A percentile compares a stretch with the other conserved stretches of the same genome.
Evolutionary conservation across 768 basidiomycete genomes (phyloP).

Genomic region (Tricholoma sp.): DNA sequence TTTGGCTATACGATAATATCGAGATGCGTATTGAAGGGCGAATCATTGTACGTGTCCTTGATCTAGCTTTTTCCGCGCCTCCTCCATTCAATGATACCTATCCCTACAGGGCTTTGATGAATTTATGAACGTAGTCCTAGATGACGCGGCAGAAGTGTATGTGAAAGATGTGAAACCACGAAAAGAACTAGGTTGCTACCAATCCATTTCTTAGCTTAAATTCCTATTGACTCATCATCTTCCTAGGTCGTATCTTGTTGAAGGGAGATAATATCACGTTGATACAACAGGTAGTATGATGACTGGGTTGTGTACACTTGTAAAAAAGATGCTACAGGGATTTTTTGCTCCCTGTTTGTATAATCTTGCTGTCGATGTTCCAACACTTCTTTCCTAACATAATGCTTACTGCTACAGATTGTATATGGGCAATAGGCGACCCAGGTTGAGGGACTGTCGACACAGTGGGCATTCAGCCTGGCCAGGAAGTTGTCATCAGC

Average conservation of each 20-base stretch:
- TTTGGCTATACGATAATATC: conserved; percentile 97
- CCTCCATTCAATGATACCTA: conserved; percentile 6
- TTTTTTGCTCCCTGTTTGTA: conserved; percentile 6
- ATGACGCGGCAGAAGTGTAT: conserved; percentile 89
- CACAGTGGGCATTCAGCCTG: conserved; percentile 87
- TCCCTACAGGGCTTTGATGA: conserved; percentile 90
- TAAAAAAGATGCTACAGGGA: conserved; percentile 2
- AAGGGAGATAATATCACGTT: conserved; percentile 99
- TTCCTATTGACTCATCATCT: neutral
- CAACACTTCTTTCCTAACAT: neutral
- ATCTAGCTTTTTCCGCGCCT: conserved; percentile 8
- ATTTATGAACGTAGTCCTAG: conserved; percentile 97
- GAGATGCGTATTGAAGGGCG: conserved; percentile 95
- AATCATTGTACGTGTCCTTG: conserved; percentile 75
- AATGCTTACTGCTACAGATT: conserved; percentile 50
- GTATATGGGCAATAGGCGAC: conserved; percentile 73
- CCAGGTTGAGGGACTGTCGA: conserved; percentile 67
- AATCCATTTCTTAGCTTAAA: conserved; percentile 1
- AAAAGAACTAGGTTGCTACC: conserved; percentile 68
- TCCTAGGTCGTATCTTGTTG: conserved; percentile 84
- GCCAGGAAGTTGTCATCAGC: conserved; percentile 3
- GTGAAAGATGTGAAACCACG: conserved; percentile 86
- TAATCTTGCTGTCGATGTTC: conserved; percentile 5
- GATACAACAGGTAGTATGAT: conserved; percentile 64
- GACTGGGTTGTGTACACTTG: conserved; percentile 7